phyloP scores from a whole-genome alignment of 2,329 filamentous ascomycete species.

The Xylaria sp. region DNA sequence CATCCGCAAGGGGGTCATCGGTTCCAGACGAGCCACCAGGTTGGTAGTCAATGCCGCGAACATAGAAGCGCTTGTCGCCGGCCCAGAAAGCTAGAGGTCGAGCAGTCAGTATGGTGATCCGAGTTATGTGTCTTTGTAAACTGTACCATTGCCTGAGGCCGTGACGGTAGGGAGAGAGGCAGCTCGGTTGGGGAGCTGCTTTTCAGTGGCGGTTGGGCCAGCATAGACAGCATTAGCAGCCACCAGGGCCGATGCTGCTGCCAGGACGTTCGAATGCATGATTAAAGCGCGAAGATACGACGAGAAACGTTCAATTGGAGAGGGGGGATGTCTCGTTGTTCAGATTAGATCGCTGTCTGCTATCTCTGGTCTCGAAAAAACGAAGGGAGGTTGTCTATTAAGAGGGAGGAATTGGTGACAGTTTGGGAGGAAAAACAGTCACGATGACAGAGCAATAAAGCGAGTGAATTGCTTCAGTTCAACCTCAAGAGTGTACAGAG shows the following conservation, averaged over 20 bases:
- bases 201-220: conserved; percentile 46
- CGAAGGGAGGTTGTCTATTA: conserved; percentile 7
- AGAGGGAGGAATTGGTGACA: conserved; percentile 1
- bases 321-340: neutral
- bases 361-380: conserved; percentile 1
- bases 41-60: conserved; percentile 59
- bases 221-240: conserved; percentile 42
- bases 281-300: conserved; percentile 26
- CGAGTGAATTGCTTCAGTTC: conserved; percentile 27
- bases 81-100: conserved; percentile 48
- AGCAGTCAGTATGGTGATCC: conserved; percentile 16
- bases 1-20: conserved; percentile 71
- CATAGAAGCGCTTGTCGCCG: conserved; percentile 50
- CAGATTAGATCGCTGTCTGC: conserved; percentile 12
- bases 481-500: conserved; percentile 14
- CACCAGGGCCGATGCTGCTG: conserved; percentile 46
- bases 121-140: conserved; percentile 5
- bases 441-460: conserved; percentile 24
- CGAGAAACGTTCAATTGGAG: conserved; percentile 5
- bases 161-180: conserved; percentile 46
- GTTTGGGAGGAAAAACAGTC: conserved; percentile 14
- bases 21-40: conserved; percentile 53
- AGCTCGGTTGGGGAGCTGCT: conserved; percentile 46
- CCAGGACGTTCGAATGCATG: conserved; percentile 47
- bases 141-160: conserved; percentile 52